Conservation (phyloP, 2,329 filamentous ascomycete genomes). For the Coniochaeta ligniaria region DNA sequence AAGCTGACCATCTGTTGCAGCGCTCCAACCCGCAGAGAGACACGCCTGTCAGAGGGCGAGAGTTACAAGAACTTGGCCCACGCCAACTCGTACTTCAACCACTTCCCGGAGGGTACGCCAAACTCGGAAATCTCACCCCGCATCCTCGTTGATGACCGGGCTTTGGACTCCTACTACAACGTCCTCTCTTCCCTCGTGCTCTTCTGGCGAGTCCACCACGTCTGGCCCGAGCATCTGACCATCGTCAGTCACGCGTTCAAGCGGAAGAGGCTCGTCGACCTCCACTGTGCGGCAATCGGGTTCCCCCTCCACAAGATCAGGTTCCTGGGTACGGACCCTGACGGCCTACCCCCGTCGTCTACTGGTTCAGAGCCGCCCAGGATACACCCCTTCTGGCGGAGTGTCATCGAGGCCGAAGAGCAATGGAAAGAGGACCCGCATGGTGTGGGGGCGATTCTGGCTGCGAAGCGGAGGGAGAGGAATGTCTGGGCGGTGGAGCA, state of each 20-base stretch:
- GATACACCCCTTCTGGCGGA: conserved; percentile 12
- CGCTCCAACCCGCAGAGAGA: conserved; percentile 54
- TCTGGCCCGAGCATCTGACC: conserved; percentile 52
- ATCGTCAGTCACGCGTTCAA: conserved; percentile 69
- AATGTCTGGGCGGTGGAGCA: conserved; percentile 43
- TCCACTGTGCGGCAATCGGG: conserved; percentile 57
- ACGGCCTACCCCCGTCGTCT: background rate
- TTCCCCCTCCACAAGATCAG: conserved; percentile 36
- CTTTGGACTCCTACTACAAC: conserved; percentile 83
- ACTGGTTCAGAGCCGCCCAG: background rate
- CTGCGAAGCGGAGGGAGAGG: conserved; percentile 38
- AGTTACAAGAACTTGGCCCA: conserved; percentile 52
- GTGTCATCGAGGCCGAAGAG: conserved; percentile 31
- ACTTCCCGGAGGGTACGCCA: conserved; percentile 17
- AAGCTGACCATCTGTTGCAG: conserved; percentile 26
- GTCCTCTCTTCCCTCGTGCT: conserved; percentile 63
- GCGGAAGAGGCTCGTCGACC: conserved; percentile 49
- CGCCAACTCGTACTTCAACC: conserved; percentile 37
- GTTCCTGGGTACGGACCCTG: conserved; percentile 60
- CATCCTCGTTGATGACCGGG: conserved; percentile 58
- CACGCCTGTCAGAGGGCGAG: conserved; percentile 49
- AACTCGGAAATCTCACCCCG: conserved; percentile 15
- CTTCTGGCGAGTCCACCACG: conserved; percentile 43
- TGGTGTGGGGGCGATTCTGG: conserved; percentile 35
- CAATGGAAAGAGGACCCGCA: conserved; percentile 48